Conservation (phyloP, 1,139 yeast species). For the Arxiozyma slooffiae region DNA sequence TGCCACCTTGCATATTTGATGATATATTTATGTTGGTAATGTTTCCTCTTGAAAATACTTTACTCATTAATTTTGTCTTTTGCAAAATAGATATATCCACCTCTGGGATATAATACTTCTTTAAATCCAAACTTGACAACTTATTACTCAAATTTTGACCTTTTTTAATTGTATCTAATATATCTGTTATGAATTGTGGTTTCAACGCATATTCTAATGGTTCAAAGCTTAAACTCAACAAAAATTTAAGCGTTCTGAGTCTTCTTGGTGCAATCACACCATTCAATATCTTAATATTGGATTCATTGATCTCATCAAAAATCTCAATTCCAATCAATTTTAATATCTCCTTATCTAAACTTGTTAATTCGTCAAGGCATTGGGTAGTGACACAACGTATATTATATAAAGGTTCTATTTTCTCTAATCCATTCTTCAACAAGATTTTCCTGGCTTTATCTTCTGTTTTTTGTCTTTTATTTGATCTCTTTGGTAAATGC, state of each 20-base stretch:
- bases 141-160: not conserved
- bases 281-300: constrained; percentile 21
- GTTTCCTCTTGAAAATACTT: constrained; percentile 30
- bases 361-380: constrained; percentile 42
- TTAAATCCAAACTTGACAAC: constrained; percentile 9
- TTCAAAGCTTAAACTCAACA: constrained; percentile 33
- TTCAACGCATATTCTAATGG: constrained; percentile 27
- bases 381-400: constrained; percentile 54
- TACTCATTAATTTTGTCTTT: constrained; percentile 27
- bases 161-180: constrained; percentile 25
- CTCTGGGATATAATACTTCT: constrained; percentile 32
- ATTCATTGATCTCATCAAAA: constrained; percentile 38
- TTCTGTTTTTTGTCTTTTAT: not conserved
- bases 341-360: constrained; percentile 31
- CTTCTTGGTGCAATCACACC: constrained; percentile 68
- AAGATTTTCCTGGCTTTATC: not conserved
- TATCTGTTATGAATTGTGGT: constrained; percentile 27
- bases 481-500: not conserved
- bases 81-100: constrained; percentile 25
- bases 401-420: constrained; percentile 19
- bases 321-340: constrained; percentile 34
- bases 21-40: constrained; percentile 52
- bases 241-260: constrained; percentile 75
- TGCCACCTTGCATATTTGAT: constrained; percentile 57
- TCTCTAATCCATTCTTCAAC: not conserved